Base-by-base conservation (phyloP, 1,139 yeast species). In the Zhuliangozyma parablackwelliae region DNA sequence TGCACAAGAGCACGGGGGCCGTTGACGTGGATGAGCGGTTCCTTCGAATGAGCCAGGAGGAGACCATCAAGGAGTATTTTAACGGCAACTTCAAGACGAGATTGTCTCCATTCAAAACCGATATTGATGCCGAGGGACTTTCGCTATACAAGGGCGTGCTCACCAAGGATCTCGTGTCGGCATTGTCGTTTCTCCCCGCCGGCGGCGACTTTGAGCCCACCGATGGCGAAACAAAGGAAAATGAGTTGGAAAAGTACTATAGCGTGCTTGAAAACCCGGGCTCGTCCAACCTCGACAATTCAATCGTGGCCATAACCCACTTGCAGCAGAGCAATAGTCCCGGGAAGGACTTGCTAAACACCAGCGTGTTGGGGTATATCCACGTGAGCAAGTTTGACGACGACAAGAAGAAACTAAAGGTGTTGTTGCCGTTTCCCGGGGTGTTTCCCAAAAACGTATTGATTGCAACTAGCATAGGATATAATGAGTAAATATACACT, bases 341-440 rank as follows among this genome's bases (percentile, higher is more conserved):
- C 34, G 63, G 68, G 8, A 73, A 71, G 23, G 78, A 70, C 6
- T 63, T 86, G 20, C 59, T 74, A 26, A 67, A 74, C 40, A 64
- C 88, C 1, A 75, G 83, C 37, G 81, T 86, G 0, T 59, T 83
- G 49, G 95, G 96, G 0, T 76, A 70, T 49, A 68, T 72, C 6
- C 79, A 76, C 47, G 70, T 76, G 5, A 61, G 73, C 5, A 65
- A 67, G 39, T 69, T 65, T 38, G 80, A 76, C 43, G 97, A 90
- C 46, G 66, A 76, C 13, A 82, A 82, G 52, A 73, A 76, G n/a
- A 82, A 77, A 47, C 57, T 88, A 44, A 82, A 82, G 51, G 72
- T 92, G 6, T 67, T 90, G 45, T 71, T 90, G 47, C 97, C 98
- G 0, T 83, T 86, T 20, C 96, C 96, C 1, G 95, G 96, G 0